Percentiles rank a stretch among this genome's conserved stretches.
These are phyloP conservation scores for Anthoceros angustus DNA, from an alignment of 225 moss, liverwort and hornwort genomes.

Conservation along the genomic window DNA sequence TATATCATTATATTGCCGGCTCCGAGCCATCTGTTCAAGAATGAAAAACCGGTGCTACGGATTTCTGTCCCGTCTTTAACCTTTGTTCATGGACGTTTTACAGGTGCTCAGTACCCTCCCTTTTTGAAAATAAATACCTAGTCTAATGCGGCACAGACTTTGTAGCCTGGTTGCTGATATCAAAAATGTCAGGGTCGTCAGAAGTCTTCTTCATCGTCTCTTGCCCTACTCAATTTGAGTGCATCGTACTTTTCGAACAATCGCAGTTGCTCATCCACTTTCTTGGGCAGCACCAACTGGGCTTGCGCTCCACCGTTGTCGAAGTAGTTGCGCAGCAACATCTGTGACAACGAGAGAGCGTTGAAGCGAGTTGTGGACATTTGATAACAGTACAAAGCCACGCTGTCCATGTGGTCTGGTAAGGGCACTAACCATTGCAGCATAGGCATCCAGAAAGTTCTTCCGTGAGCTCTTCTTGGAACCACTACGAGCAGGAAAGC, in stretches of 20 bases:
- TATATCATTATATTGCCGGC: no score
- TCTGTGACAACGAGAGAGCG: constrained; percentile 17
- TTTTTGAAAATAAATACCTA: no score
- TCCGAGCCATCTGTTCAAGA: no score
- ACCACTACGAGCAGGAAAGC: constrained; percentile 33
- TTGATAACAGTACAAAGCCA: background rate
- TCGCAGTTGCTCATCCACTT: constrained; percentile 43
- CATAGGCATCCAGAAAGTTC: constrained; percentile 78
- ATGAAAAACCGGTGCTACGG: no score
- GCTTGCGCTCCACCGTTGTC: constrained; percentile 43
- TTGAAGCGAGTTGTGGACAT: background rate
- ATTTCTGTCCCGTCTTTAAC: no score
- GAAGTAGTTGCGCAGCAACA: constrained; percentile 57
- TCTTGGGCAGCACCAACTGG: constrained; percentile 61
- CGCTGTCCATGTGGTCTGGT: no score
- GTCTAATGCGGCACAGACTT: background rate
- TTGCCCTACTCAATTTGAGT: background rate
- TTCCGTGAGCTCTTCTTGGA: constrained; percentile 70
- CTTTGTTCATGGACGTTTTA: no score
- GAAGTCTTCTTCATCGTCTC: background rate
- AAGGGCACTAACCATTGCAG: constrained; percentile 49
- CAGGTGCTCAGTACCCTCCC: no score
- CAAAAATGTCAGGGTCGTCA: background rate
- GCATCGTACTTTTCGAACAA: constrained; percentile 14
- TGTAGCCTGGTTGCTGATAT: background rate